Base-by-base conservation (phyloP, 139 green algal genomes). In the Nannochloris sp. region DNA sequence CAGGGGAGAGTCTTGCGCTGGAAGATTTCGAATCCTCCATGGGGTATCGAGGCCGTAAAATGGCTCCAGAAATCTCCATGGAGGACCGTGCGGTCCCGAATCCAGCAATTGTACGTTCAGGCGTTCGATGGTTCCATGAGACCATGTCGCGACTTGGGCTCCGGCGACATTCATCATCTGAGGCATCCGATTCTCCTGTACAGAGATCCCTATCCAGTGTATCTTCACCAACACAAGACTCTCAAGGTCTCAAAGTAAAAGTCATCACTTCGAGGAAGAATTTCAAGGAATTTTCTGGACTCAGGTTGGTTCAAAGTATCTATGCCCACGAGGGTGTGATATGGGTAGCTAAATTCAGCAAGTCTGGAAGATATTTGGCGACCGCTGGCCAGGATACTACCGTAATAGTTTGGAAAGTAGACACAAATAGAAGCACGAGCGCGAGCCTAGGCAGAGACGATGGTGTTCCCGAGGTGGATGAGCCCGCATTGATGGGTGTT, bases 321-420 rank as follows among this genome's bases (percentile, higher is more conserved):
- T 49, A 63, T 26, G 82, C 63, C 4, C 75, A 82, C 55, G 46
- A 66, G 58, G 81, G 77, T 25, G 84, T 88, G 31, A 65, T 96
- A 23, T 96, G 89, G 89, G 78, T 68, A 9, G 69, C 87, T 53
- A 74, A 80, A 57, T 92, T 96, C 68, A 83, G 50, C 59, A 48
- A 57, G 3, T 81, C 89, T 30, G 84, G 86, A 2, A 71, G 62
- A 3, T 89, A 88, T 70, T 69, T 97, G 46, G 91, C 91, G 1
- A 87, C 74, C 17, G 90, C 76, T 4, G 91, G 91, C 3, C 88
- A 96, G 61, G 91, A 97, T 64, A 67, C 68, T 8, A 59, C 89
- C 3, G 70, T 95, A 28, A 36, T 75, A 1, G 68, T 94, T 49
- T 94, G 87, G 87, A 72, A 87, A 66, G 78, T 88, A 16, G 31